Conservation (phyloP, 2,329 filamentous ascomycete genomes). For the Ceratocystis eucalypticola region DNA sequence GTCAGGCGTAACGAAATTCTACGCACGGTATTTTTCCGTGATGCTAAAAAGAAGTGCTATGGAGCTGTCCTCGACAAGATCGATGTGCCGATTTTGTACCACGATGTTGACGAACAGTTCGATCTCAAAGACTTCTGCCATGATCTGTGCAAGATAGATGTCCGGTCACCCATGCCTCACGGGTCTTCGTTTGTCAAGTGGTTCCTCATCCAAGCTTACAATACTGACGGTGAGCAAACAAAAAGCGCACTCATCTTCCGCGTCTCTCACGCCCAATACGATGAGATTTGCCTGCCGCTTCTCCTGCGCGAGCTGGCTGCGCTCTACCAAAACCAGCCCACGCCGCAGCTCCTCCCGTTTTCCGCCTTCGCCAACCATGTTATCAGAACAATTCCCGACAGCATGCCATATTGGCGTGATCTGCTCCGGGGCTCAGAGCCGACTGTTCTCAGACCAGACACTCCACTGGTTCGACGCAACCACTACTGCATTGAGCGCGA, state of each 20-base stretch:
- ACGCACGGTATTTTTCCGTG: constrained; percentile 48
- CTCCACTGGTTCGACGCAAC: constrained; percentile 27
- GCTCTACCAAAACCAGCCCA: constrained; percentile 26
- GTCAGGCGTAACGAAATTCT: constrained; percentile 50
- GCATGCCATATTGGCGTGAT: constrained; percentile 47
- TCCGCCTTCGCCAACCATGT: constrained; percentile 35
- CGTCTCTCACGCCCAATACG: constrained; percentile 56
- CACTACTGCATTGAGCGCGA: constrained; percentile 33
- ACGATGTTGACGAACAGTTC: constrained; percentile 34
- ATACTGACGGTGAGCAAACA: constrained; percentile 20
- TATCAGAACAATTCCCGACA: constrained; percentile 32
- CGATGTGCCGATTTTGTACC: constrained; percentile 36
- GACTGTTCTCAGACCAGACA: constrained; percentile 28
- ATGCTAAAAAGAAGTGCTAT: constrained; percentile 33
- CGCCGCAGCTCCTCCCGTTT: constrained; percentile 29
- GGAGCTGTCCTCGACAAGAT: constrained; percentile 46
- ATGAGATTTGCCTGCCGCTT: constrained; percentile 52
- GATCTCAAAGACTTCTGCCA: constrained; percentile 39
- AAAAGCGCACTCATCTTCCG: constrained; percentile 41
- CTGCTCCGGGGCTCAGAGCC: constrained; percentile 44
- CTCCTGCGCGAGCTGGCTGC: constrained; percentile 47
- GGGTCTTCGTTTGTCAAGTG: constrained; percentile 50
- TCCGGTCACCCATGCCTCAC: constrained; percentile 40
- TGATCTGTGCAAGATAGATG: constrained; percentile 42
- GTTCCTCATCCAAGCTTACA: constrained; percentile 34